These are phyloP conservation scores for Cladophialophora carrionii DNA, from an alignment of 2,329 filamentous ascomycete genomes.

Conservation along the genomic window DNA sequence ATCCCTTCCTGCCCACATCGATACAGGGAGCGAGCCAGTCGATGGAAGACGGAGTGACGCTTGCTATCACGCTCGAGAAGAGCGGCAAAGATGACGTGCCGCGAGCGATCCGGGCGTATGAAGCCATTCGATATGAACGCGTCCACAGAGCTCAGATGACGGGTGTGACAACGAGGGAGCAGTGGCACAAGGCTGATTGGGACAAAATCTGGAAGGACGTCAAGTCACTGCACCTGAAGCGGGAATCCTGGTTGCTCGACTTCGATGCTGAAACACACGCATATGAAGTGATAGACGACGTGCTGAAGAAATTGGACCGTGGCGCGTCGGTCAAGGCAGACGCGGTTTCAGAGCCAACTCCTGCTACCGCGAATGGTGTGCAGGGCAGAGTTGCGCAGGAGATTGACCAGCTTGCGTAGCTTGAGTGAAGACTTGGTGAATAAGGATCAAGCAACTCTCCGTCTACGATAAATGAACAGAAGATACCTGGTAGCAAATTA, in stretches of 20 bases:
- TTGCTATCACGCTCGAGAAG: slow-evolving; percentile 50
- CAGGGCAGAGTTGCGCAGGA: slow-evolving; percentile 18
- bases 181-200: slow-evolving; percentile 40
- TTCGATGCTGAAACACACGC: slow-evolving; percentile 39
- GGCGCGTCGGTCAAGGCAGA: slow-evolving; percentile 20
- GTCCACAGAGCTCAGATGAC: slow-evolving; percentile 38
- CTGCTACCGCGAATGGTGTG: slow-evolving; percentile 14
- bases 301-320: slow-evolving; percentile 31
- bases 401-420: slow-evolving; percentile 30
- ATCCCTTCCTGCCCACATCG: slow-evolving; percentile 55
- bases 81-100: slow-evolving; percentile 38
- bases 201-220: slow-evolving; percentile 49
- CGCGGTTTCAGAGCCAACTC: slow-evolving; percentile 15
- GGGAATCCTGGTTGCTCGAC: slow-evolving; percentile 38
- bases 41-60: slow-evolving; percentile 55
- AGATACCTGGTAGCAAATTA: neutral
- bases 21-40: slow-evolving; percentile 56
- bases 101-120: slow-evolving; percentile 38
- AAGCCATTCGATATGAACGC: slow-evolving; percentile 37
- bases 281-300: slow-evolving; percentile 37
- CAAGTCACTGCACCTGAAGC: slow-evolving; percentile 35
- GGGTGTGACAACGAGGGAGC: slow-evolving; percentile 38
- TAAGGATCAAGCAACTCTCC: neutral
- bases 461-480: neutral
- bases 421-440: neutral